Evolutionary conservation across 2,329 filamentous ascomycete genomes (phyloP).

Genomic region (Fusarium setosum): DNA sequence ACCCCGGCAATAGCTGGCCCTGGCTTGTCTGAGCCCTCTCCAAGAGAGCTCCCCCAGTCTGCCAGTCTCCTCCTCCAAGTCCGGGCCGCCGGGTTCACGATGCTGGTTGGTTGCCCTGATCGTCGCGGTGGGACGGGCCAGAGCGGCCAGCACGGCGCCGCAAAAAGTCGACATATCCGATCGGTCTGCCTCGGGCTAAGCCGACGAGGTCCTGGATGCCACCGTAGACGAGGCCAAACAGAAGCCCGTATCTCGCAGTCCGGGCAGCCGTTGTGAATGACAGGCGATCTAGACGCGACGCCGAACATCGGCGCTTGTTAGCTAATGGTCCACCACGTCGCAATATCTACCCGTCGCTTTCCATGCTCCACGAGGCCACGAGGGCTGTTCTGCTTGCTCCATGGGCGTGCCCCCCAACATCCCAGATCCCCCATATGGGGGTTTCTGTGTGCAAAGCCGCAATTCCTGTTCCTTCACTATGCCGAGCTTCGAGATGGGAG

Average conservation of each 20-base stretch:
- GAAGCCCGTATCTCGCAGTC: constrained; percentile 82
- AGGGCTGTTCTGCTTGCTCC: no score
- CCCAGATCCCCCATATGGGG: constrained; percentile 32
- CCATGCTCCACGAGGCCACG: constrained; percentile 15
- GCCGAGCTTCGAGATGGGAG: constrained; percentile 1
- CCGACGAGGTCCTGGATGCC: constrained; percentile 81
- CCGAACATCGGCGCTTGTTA: constrained; percentile 46
- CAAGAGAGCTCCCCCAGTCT: constrained; percentile 5
- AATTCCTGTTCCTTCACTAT: constrained; percentile 24
- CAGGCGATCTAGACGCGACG: constrained; percentile 73
- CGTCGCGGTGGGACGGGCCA: constrained; percentile 18
- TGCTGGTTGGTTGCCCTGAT: constrained; percentile 25
- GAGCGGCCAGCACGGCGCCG: constrained; percentile 52
- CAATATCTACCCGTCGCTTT: constrained; percentile 44
- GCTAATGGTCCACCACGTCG: constrained; percentile 31
- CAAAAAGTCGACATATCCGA: constrained; percentile 80
- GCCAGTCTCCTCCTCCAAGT: not conserved
- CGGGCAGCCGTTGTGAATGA: constrained; percentile 80
- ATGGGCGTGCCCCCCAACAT: constrained; percentile 6
- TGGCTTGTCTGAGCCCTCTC: not conserved
- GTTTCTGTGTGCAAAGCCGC: constrained; percentile 11
- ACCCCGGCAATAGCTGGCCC: constrained; percentile 4
- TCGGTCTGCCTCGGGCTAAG: constrained; percentile 74
- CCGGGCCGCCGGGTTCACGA: constrained; percentile 15
- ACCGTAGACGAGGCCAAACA: constrained; percentile 84